Conservation (phyloP, 2,329 filamentous ascomycete genomes). For the Dactylellina drechsleri region DNA sequence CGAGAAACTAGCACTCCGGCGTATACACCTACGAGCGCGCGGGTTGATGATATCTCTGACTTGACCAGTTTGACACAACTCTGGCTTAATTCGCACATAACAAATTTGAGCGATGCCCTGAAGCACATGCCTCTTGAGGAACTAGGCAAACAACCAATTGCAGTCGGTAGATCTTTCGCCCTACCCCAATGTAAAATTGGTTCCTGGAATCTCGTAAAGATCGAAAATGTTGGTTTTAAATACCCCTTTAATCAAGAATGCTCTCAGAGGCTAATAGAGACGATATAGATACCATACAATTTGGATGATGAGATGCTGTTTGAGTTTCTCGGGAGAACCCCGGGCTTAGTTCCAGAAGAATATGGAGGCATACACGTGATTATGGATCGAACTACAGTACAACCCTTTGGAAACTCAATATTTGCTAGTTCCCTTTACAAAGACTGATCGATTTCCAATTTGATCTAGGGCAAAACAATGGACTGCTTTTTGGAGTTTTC, state of each 20-base stretch:
- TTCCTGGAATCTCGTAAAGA: slow-evolving; percentile 51
- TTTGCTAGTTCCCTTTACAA: not conserved
- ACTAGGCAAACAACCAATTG: slow-evolving; percentile 35
- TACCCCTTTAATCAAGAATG: not conserved
- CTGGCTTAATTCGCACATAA: slow-evolving; percentile 36
- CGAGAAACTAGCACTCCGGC: not conserved
- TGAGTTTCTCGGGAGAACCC: slow-evolving; percentile 70
- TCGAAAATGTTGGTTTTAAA: slow-evolving; percentile 40
- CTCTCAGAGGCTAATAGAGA: not conserved
- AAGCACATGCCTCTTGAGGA: slow-evolving; percentile 45
- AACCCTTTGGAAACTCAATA: not conserved
- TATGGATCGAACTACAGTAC: slow-evolving; percentile 67
- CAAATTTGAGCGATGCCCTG: slow-evolving; percentile 32
- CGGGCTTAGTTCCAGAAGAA: slow-evolving; percentile 67
- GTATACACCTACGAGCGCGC: not conserved
- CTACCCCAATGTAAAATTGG: not conserved
- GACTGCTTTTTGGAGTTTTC: slow-evolving; percentile 71
- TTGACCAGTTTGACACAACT: slow-evolving; percentile 25
- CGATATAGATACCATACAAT: slow-evolving; percentile 48
- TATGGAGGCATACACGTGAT: slow-evolving; percentile 69
- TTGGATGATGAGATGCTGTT: slow-evolving; percentile 62
- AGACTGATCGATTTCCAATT: not conserved
- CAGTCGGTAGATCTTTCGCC: slow-evolving; percentile 7
- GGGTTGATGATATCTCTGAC: slow-evolving; percentile 12
- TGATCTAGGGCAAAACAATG: slow-evolving; percentile 70